phyloP scores from a whole-genome alignment of 2,329 filamentous ascomycete species.

The Talaromyces sp. region DNA sequence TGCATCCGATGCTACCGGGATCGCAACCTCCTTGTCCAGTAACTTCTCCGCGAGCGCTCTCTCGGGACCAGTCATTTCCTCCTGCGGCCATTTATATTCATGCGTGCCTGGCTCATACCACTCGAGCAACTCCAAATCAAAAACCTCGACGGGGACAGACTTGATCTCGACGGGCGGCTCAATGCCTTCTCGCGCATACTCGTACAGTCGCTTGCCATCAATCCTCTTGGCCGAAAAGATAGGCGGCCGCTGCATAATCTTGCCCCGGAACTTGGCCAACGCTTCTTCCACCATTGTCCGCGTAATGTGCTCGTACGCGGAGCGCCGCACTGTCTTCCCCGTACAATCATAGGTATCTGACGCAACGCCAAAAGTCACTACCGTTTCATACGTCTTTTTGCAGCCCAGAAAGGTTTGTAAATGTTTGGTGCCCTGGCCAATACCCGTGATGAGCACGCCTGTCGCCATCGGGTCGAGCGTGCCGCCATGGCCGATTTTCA shows the following conservation, averaged over 20 bases:
- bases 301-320: constrained; percentile 75
- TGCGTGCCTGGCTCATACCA: constrained; percentile 79
- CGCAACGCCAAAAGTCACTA: constrained; percentile 82
- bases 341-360: constrained; percentile 88
- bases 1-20: constrained; percentile 15
- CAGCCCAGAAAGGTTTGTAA: constrained; percentile 75
- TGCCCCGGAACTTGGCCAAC: constrained; percentile 66
- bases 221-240: constrained; percentile 91
- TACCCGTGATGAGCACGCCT: constrained; percentile 81
- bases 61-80: constrained; percentile 70
- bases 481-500: constrained; percentile 95
- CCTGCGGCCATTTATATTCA: constrained; percentile 68
- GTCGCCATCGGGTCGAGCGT: constrained; percentile 93
- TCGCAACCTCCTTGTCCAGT: constrained; percentile 33
- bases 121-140: constrained; percentile 72
- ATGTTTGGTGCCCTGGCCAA: constrained; percentile 81
- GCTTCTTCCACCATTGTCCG: constrained; percentile 70
- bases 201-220: constrained; percentile 89
- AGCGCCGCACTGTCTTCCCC: constrained; percentile 73
- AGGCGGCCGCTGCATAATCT: constrained; percentile 82
- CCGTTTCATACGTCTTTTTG: constrained; percentile 88
- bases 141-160: constrained; percentile 70
- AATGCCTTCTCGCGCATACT: constrained; percentile 88
- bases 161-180: constrained; percentile 80
- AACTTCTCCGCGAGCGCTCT: constrained; percentile 69